A percentile compares a stretch with the other conserved stretches of the same genome.
Evolutionary conservation across 345 rosid genomes (phyloP).

Genomic region (Jatropha curcas): DNA sequence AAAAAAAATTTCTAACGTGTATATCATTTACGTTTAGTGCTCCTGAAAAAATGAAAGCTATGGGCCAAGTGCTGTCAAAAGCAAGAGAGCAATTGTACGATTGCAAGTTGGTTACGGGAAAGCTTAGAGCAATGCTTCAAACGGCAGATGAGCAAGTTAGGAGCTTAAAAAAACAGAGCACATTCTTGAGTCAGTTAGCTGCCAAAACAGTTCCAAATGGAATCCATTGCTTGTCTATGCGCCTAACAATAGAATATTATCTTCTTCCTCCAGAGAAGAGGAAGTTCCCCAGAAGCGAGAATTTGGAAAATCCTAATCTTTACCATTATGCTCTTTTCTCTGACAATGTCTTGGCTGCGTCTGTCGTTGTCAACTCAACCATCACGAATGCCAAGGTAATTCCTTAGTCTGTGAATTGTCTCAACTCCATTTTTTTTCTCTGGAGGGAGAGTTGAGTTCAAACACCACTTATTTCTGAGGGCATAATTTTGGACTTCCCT

Average conservation of each 20-base stretch:
- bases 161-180: conserved; percentile 98
- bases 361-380: conserved; percentile 98
- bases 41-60: conserved; percentile 72
- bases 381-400: conserved; percentile 88
- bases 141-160: conserved; percentile 97
- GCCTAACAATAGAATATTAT: conserved; percentile 88
- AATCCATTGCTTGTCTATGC: conserved; percentile 96
- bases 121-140: conserved; percentile 98
- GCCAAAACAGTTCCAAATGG: conserved; percentile 97
- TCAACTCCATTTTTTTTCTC: neutral
- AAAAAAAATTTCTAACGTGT: conserved; percentile 11
- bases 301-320: conserved; percentile 79
- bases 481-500: neutral
- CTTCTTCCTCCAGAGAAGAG: conserved; percentile 91
- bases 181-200: conserved; percentile 96
- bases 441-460: neutral
- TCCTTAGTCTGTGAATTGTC: conserved; percentile 7
- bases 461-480: neutral
- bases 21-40: conserved; percentile 49
- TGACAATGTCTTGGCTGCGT: conserved; percentile 99
- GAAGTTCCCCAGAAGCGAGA: conserved; percentile 82
- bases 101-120: conserved; percentile 92
- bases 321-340: conserved; percentile 97
- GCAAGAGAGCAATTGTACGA: conserved; percentile 83
- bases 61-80: conserved; percentile 88